Percentiles rank a stretch among this genome's conserved stretches.
Evolutionary conservation across 768 basidiomycete genomes (phyloP).

Genomic region (Leccinum ochraceum): DNA sequence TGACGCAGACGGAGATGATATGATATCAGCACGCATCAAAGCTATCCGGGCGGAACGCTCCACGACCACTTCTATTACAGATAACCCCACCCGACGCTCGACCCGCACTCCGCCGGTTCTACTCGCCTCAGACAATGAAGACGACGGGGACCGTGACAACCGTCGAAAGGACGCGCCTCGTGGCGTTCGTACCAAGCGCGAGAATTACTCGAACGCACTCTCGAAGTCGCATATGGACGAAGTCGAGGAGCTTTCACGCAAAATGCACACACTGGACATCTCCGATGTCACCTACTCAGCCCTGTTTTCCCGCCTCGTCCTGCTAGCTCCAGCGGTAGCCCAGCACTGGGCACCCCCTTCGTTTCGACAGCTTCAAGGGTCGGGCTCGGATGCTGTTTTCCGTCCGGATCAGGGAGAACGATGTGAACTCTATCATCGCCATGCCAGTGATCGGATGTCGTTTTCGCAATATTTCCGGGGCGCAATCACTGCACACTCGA

Average conservation of each 20-base stretch:
- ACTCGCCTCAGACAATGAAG: background rate
- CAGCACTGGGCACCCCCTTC: background rate
- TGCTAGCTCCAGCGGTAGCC: background rate
- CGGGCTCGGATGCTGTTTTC: no score
- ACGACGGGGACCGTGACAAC: background rate
- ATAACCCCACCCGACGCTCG: background rate
- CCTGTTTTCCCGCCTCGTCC: background rate
- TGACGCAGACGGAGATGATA: background rate
- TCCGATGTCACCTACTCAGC: background rate
- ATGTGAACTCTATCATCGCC: conserved; percentile 3
- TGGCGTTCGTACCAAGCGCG: background rate
- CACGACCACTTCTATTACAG: background rate
- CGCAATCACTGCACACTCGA: conserved; percentile 25
- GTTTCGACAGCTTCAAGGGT: background rate
- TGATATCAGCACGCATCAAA: background rate
- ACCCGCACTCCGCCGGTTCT: background rate
- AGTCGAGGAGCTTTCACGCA: background rate
- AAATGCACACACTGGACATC: background rate
- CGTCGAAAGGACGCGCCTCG: background rate
- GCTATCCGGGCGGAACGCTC: background rate
- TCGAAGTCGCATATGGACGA: background rate
- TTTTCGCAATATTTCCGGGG: conserved; percentile 13
- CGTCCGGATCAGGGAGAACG: no score
- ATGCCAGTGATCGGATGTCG: background rate
- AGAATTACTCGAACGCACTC: background rate